Evolutionary conservation across 164 flowering plant species (phyloP).

Genomic region (Macadamia integrifolia): DNA sequence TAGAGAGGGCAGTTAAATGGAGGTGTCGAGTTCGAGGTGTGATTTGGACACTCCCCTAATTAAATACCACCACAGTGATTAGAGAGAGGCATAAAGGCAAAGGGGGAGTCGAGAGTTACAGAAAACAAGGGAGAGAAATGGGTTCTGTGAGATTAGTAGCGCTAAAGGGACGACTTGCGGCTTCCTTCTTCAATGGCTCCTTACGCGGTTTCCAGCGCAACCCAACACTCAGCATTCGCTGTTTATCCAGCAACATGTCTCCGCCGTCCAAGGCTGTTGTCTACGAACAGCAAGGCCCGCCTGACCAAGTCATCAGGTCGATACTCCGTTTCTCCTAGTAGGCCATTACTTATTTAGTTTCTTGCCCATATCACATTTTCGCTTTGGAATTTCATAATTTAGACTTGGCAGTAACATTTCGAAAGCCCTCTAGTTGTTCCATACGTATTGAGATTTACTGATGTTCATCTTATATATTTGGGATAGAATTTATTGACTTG

Average conservation of each 20-base stretch:
- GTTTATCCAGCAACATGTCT: conserved; percentile 55
- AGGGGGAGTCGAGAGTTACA: not conserved
- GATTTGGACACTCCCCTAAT: no score
- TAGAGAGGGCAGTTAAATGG: no score
- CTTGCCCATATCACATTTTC: not conserved
- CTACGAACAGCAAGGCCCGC: conserved; percentile 79
- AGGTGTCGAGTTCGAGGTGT: no score
- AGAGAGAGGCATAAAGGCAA: not conserved
- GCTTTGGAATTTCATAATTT: no score
- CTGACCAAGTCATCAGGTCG: conserved; percentile 76
- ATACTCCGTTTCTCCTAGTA: not conserved
- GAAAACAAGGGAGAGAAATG: conserved; percentile 16
- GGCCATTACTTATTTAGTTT: not conserved
- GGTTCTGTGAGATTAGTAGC: conserved; percentile 21
- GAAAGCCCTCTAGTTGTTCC: no score
- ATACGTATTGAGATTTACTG: no score
- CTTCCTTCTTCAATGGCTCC: not conserved
- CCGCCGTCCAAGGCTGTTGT: conserved; percentile 87
- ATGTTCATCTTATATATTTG: no score
- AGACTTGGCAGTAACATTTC: no score
- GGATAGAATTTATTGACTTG: no score
- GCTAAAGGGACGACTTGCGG: conserved; percentile 12
- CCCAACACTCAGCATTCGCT: conserved; percentile 21
- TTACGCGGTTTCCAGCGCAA: conserved; percentile 4
- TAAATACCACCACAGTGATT: no score